Percentiles rank a stretch among this genome's conserved stretches.
Evolutionary conservation across 2,329 filamentous ascomycete genomes (phyloP).

Genomic region (Sarocladiaceae sp.): DNA sequence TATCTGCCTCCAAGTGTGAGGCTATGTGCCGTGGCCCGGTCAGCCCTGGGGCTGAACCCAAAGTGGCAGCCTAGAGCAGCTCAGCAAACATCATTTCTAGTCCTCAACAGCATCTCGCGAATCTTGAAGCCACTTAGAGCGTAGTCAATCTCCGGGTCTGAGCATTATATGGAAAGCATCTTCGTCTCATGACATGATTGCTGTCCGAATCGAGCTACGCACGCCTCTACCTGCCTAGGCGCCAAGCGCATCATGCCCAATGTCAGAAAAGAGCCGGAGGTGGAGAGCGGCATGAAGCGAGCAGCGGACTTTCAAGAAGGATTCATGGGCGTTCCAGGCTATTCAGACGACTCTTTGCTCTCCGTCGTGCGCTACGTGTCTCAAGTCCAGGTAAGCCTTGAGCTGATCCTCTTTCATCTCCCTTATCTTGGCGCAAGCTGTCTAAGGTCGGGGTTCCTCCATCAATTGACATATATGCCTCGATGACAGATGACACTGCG

Average conservation of each 20-base stretch:
- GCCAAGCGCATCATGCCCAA: neutral
- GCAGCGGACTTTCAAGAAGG: conserved; percentile 22
- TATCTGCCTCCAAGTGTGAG: too few relatives aligned
- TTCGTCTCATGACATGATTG: neutral
- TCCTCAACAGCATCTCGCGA: too few relatives aligned
- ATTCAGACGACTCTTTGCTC: conserved; percentile 26
- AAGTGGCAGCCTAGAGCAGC: conserved; percentile 1
- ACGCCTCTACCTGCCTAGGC: neutral
- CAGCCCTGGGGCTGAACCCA: neutral
- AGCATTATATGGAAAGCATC: too few relatives aligned
- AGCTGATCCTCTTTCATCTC: neutral
- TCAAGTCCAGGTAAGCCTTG: conserved; percentile 19
- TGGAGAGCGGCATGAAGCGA: conserved; percentile 17
- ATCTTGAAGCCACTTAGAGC: too few relatives aligned
- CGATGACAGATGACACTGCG: neutral
- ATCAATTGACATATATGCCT: neutral
- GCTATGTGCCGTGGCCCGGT: too few relatives aligned
- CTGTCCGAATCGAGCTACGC: neutral
- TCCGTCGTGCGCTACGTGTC: conserved; percentile 22
- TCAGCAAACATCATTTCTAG: neutral
- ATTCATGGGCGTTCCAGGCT: conserved; percentile 22
- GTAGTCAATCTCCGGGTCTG: too few relatives aligned
- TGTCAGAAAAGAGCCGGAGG: neutral
- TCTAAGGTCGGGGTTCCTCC: neutral
- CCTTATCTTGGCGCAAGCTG: neutral